Conservation (phyloP, 1,284 basidiomycete species). For the Malassezia sympodialis region DNA sequence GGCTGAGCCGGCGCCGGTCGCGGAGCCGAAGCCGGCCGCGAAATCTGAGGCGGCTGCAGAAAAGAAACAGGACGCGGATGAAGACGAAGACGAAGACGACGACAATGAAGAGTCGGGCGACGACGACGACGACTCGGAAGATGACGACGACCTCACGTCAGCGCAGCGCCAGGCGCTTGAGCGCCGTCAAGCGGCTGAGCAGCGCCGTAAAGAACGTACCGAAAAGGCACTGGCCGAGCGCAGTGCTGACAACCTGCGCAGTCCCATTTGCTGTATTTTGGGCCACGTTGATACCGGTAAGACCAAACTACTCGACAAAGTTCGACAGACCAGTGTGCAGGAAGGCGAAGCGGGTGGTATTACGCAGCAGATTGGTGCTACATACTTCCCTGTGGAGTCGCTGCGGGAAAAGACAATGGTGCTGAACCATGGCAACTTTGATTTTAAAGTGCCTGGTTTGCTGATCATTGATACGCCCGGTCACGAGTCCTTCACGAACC, state of each 20-base stretch:
- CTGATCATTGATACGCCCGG: constrained; percentile 97
- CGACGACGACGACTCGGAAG: constrained; percentile 54
- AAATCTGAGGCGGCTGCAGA: constrained; percentile 20
- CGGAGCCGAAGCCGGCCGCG: constrained; percentile 51
- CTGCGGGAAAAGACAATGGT: constrained; percentile 86
- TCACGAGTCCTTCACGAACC: constrained; percentile 98
- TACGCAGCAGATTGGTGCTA: constrained; percentile 99
- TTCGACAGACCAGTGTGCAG: constrained; percentile 98
- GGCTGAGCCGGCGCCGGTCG: background rate
- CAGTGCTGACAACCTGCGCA: constrained; percentile 80
- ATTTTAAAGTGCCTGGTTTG: constrained; percentile 94
- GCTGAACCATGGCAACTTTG: constrained; percentile 72
- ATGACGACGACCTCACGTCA: constrained; percentile 52
- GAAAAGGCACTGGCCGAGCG: constrained; percentile 77
- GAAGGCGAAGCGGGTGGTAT: constrained; percentile 99
- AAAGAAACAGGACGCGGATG: background rate
- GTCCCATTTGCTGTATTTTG: constrained; percentile 97
- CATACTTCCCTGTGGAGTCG: constrained; percentile 96
- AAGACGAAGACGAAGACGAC: constrained; percentile 13
- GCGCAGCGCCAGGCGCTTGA: constrained; percentile 58
- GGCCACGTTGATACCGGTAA: constrained; percentile 99
- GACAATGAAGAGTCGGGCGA: constrained; percentile 50
- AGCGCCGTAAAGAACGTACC: constrained; percentile 67
- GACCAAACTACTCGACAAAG: constrained; percentile 97
- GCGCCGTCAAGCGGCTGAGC: constrained; percentile 72